A percentile compares a stretch with the other conserved stretches of the same genome.
Evolutionary conservation across 2,329 filamentous ascomycete species (phyloP).

Genomic region (Clathrospora elynae): DNA sequence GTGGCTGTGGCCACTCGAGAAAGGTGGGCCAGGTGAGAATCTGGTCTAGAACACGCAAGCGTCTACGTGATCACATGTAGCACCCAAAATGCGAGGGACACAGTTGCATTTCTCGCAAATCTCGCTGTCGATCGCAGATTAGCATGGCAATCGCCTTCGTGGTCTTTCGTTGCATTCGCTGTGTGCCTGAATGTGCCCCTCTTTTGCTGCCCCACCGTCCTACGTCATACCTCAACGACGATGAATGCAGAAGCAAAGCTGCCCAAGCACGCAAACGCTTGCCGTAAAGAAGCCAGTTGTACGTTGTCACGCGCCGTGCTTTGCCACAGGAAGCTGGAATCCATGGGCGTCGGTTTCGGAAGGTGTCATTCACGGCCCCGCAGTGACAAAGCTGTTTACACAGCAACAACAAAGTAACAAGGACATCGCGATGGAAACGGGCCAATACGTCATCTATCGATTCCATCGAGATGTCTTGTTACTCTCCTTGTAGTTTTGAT

Average conservation of each 20-base stretch:
- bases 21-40: constrained; percentile 3
- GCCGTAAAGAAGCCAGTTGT: constrained; percentile 8
- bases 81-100: constrained; percentile 10
- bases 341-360: constrained; percentile 5
- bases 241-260: constrained; percentile 5
- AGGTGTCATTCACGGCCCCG: neutral
- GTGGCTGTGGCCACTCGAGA: constrained; percentile 7
- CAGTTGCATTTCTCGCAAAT: constrained; percentile 13
- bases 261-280: constrained; percentile 15
- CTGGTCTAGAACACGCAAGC: constrained; percentile 5
- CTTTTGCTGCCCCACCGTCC: constrained; percentile 11
- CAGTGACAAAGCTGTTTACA: neutral
- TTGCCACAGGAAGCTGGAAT: constrained; percentile 4
- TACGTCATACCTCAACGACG: constrained; percentile 7
- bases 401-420: constrained; percentile 2
- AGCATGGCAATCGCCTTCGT: constrained; percentile 20
- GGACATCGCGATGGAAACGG: neutral
- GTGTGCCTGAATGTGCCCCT: constrained; percentile 16
- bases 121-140: constrained; percentile 21
- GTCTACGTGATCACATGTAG: too few species aligned
- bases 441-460: constrained; percentile 3
- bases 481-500: too few species aligned
- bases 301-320: constrained; percentile 14
- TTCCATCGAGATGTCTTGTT: constrained; percentile 2
- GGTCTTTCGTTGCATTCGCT: constrained; percentile 10